Evolutionary conservation across 2,329 filamentous ascomycete genomes (phyloP).

Genomic region (Daldinia eschscholtzii): DNA sequence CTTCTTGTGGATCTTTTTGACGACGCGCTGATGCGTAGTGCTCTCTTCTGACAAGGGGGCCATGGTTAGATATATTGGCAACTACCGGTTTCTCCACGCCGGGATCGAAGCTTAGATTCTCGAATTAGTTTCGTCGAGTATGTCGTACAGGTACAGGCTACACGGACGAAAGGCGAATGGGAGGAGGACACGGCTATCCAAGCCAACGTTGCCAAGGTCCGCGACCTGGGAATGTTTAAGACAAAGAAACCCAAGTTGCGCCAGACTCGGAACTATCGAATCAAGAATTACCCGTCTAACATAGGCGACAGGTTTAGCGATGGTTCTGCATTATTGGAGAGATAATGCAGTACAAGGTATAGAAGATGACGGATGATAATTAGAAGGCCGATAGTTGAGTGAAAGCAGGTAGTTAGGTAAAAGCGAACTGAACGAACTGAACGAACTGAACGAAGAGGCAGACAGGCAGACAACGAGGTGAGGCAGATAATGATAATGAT

Average conservation of each 20-base stretch:
- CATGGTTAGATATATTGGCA: constrained; percentile 43
- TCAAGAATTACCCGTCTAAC: constrained; percentile 25
- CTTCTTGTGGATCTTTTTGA: constrained; percentile 62
- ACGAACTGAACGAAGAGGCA: neutral
- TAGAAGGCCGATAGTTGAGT: constrained; percentile 1
- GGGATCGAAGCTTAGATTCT: constrained; percentile 11
- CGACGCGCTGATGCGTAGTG: constrained; percentile 55
- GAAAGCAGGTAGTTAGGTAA: neutral
- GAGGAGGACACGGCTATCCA: constrained; percentile 29
- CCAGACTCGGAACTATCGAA: constrained; percentile 25
- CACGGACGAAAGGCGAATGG: constrained; percentile 36
- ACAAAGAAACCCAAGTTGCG: constrained; percentile 22
- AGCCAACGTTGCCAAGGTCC: constrained; percentile 26
- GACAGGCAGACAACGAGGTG: neutral
- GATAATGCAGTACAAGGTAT: neutral
- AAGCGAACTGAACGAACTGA: neutral
- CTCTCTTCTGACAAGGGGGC: constrained; percentile 53
- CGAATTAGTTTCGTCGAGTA: constrained; percentile 29
- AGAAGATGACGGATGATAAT: neutral
- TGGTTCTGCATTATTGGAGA: constrained; percentile 32
- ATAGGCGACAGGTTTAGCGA: constrained; percentile 29
- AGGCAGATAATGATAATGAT: constrained; percentile 36
- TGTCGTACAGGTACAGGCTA: constrained; percentile 32
- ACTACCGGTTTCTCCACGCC: constrained; percentile 16
- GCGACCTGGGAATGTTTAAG: constrained; percentile 15